Base-by-base conservation (phyloP, 495 filamentous ascomycete species). In the Annulohypoxylon stygium region DNA sequence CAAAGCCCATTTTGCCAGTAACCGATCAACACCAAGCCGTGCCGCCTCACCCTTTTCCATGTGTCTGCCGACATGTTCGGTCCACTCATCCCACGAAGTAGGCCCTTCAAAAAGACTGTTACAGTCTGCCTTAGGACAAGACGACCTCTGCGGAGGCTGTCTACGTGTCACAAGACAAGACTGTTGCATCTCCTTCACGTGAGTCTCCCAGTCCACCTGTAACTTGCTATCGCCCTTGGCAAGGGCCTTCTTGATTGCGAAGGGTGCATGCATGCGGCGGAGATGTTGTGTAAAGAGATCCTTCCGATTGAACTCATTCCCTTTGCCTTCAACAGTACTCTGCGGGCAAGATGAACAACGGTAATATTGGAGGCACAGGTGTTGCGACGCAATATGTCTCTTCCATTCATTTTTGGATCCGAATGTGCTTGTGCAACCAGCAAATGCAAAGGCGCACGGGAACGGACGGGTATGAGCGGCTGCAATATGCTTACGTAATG, bases 331-430 rank as follows among this genome's bases (percentile, higher is more conserved):
- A 2, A 81, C 80, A 39, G 84, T 88, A 76, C 90, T 92, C 20
- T 87, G 85, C 4, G 88, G 88, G 37, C 93, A 88, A 25, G 95
- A 89, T 18, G 86, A 88, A 79, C 96, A 99, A 41, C 93, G 89
- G 80, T 93, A 99, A 80, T 91, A 94, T 43, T 90, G 90, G 16
- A 95, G 83, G 65, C 91, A 93, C 65, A 99, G 84, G 78, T 99
- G 96, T 74, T 97, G 93, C 2, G 93, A 95, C 30, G 88, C 87
- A 69, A 98, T 91, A 80, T 99, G 96, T 0, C 96, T 90, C 79
- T 98, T 86, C 95, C 95, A 99, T 78, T 99, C 96, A 75, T 98
- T 98, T 78, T 98, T 98, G 39, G 92, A 94, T 9, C 90, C 90
- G 76, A 99, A 98, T 0, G 89, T 94, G 73, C 92, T 93, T 6